Base-by-base conservation (phyloP, 2,329 filamentous ascomycete genomes). In the Aschersonia sp. region DNA sequence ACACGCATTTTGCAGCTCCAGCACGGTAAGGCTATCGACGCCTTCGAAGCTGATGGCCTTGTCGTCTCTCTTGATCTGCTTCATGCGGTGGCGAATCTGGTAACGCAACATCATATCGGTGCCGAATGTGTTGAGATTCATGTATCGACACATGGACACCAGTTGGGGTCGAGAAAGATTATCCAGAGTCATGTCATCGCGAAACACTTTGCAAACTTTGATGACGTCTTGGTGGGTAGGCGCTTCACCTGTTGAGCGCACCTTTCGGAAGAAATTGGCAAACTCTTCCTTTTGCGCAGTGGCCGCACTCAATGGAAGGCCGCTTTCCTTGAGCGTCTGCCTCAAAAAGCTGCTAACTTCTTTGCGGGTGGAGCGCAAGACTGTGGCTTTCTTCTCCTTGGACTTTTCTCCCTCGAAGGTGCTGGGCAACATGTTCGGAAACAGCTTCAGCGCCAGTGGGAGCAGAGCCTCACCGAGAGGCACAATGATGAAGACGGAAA, bases 171-270 rank as follows among this genome's bases (percentile, higher is more conserved):
- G 79, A 14, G 89, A 95, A 54, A 98, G 71, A 68, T 98, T 98
- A 78, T 98, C 92, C 32, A 98, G 75, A 0, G 92, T 98, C 58
- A 98, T 64, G 64, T 98, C 92, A 62, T 98, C 92, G 65, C 92
- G 94, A 79, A 98, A 98, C 54, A 94, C 84, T 74, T 95, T 94
- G 80, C 92, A 97, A 53, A 98, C 90, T 68, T 92, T 95, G 73
- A 98, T 94, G 53, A 98, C 87, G 61, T 98, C 92, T 54, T 89
- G 77, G 47, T 81, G 77, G 5, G 86, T 92, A 1, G 92, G 92
- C 43, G 83, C 75, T 70, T 97, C 90, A 53, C 90, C 92, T 1
- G 90, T 95, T 14, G 87, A 81, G 47, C 92, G 77, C 52, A 97
- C 79, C 72, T 98, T 98, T 62, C 87, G 84, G 82, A 98, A 98